Percentiles rank a stretch among this genome's conserved stretches.
These are phyloP conservation scores for Euphrasia confusa DNA, from an alignment of 257 asterid species.

Conservation along the genomic window DNA sequence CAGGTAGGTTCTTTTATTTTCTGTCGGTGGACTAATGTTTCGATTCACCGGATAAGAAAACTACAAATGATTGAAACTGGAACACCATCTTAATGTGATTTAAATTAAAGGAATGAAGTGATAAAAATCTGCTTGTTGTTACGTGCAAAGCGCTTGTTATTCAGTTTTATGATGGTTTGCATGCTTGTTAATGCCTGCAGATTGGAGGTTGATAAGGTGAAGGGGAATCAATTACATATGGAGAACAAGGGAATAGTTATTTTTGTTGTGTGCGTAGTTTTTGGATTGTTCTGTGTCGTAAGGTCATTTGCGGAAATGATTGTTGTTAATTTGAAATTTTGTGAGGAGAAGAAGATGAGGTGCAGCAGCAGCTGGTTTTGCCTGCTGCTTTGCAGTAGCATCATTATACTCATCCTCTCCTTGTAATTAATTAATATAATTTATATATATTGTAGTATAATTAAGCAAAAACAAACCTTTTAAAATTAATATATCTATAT, in stretches of 20 bases:
- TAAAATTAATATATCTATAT: no score
- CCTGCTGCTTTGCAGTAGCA: conserved; percentile 49
- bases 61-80: no score
- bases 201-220: conserved; percentile 54
- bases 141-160: neutral
- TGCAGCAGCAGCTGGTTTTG: conserved; percentile 56
- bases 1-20: conserved; percentile 40
- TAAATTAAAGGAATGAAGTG: no score
- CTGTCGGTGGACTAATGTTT: neutral
- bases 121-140: neutral
- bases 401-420: conserved; percentile 45
- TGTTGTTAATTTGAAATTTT: conserved; percentile 54
- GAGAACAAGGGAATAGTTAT: conserved; percentile 78
- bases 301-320: conserved; percentile 44
- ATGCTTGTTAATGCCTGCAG: conserved; percentile 39
- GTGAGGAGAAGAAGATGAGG: conserved; percentile 32
- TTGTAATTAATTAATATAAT: conserved; percentile 27
- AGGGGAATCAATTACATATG: conserved; percentile 58
- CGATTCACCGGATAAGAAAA: no score
- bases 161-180: neutral
- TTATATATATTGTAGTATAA: no score
- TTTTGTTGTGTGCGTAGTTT: conserved; percentile 51
- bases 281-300: conserved; percentile 48
- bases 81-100: neutral
- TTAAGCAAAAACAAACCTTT: no score